phyloP scores from a whole-genome alignment of 2,329 filamentous ascomycete genomes.

The Didymella exigua region DNA sequence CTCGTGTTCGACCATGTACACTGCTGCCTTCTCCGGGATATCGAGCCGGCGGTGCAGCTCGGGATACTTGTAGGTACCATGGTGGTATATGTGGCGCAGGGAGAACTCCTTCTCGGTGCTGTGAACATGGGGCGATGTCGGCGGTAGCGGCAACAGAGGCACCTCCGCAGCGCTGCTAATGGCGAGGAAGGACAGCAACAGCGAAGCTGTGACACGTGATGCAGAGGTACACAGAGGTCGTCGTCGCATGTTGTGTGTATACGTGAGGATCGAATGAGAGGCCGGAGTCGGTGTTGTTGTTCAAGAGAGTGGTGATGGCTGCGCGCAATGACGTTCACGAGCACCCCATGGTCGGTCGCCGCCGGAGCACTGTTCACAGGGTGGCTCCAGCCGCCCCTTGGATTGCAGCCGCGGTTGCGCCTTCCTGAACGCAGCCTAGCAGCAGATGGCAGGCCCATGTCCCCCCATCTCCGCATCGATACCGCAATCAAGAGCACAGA shows the following conservation, averaged over 20 bases:
- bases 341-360: slow-evolving; percentile 7
- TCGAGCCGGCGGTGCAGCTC: slow-evolving; percentile 78
- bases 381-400: not conserved
- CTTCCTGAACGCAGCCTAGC: slow-evolving; percentile 13
- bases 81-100: slow-evolving; percentile 89
- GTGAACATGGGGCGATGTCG: slow-evolving; percentile 29
- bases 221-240: slow-evolving; percentile 56
- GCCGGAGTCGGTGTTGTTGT: slow-evolving; percentile 1
- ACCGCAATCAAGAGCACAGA: slow-evolving; percentile 15
- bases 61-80: slow-evolving; percentile 80
- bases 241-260: slow-evolving; percentile 34
- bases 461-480: slow-evolving; percentile 11
- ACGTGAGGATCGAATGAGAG: not conserved
- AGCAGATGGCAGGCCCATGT: slow-evolving; percentile 13
- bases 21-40: slow-evolving; percentile 64
- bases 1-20: slow-evolving; percentile 69
- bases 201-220: slow-evolving; percentile 65
- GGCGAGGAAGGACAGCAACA: slow-evolving; percentile 71
- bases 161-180: slow-evolving; percentile 53
- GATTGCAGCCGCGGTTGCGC: slow-evolving; percentile 8
- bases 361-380: not conserved
- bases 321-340: slow-evolving; percentile 17
- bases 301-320: not conserved
- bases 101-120: slow-evolving; percentile 39
- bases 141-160: slow-evolving; percentile 33